Percentiles rank a stretch among this genome's conserved stretches.
Conservation (phyloP, 1,284 basidiomycete genomes). For the Sparassis latifolia region DNA sequence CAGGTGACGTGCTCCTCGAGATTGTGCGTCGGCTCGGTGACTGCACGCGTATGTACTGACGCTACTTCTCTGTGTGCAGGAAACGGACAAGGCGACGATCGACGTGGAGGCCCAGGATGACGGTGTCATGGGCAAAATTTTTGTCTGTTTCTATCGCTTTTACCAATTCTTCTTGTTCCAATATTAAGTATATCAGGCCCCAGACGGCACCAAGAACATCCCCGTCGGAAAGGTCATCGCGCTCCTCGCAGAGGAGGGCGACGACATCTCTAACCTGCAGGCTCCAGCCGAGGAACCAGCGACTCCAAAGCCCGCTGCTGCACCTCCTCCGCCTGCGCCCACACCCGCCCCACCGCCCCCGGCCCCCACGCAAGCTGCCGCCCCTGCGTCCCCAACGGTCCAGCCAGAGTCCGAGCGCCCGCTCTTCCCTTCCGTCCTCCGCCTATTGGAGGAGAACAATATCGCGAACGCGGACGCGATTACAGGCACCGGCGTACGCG, state of each 20-base stretch:
- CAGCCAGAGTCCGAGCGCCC: slow-evolving; percentile 51
- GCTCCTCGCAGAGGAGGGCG: slow-evolving; percentile 93
- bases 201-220: slow-evolving; percentile 81
- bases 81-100: slow-evolving; percentile 99
- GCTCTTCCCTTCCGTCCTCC: slow-evolving; percentile 73
- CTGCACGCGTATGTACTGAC: neutral
- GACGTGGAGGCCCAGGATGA: slow-evolving; percentile 99
- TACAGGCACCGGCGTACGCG: slow-evolving; percentile 76
- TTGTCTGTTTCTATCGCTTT: slow-evolving; percentile 44
- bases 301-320: slow-evolving; percentile 13
- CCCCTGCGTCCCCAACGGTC: slow-evolving; percentile 18
- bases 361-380: slow-evolving; percentile 20
- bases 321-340: slow-evolving; percentile 22
- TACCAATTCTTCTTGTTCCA: neutral
- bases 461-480: slow-evolving; percentile 52
- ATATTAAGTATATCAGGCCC: slow-evolving; percentile 39
- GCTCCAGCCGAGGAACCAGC: slow-evolving; percentile 47
- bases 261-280: slow-evolving; percentile 85
- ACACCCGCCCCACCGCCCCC: slow-evolving; percentile 25
- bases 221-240: slow-evolving; percentile 88
- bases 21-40: slow-evolving; percentile 55
- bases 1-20: slow-evolving; percentile 91
- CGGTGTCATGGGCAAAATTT: slow-evolving; percentile 88
- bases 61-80: slow-evolving; percentile 41
- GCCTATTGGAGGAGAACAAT: slow-evolving; percentile 57